Conservation (phyloP, 371 early-diverging fungal genomes). For the Phascolomyces articulosus region DNA sequence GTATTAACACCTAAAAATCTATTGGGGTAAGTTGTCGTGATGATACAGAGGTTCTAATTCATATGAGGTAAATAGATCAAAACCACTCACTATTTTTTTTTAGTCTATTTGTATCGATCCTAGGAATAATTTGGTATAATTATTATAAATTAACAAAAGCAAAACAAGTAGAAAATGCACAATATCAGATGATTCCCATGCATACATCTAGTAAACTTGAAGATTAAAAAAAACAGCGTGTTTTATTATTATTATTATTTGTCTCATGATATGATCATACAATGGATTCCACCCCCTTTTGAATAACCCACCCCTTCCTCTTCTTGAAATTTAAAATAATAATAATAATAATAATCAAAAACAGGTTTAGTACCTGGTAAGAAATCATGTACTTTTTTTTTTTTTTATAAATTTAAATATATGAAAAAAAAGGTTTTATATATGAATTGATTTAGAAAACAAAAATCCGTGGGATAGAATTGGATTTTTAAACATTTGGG, state of each 20-base stretch:
- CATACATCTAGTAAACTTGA: conserved; percentile 32
- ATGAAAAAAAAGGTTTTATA: neutral
- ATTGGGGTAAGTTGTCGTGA: conserved; percentile 42
- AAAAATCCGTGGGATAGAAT: no score
- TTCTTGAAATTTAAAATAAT: neutral
- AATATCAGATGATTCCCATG: conserved; percentile 35
- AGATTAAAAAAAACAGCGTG: conserved; percentile 20
- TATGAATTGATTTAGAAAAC: neutral
- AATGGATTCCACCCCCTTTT: no score
- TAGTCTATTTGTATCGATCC: conserved; percentile 61
- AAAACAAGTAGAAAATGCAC: conserved; percentile 23
- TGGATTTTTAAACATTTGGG: no score
- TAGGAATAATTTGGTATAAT: conserved; percentile 62
- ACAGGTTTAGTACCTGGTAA: neutral
- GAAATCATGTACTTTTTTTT: no score
- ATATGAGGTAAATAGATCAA: neutral
- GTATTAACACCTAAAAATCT: conserved; percentile 52
- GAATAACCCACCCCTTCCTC: neutral
- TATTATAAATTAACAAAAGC: conserved; percentile 54
- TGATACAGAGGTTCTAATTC: no score
- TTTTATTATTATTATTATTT: no score
- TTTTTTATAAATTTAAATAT: no score
- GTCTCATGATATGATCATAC: neutral
- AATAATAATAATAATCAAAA: neutral
- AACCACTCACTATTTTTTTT: neutral